phyloP scores from a whole-genome alignment of 495 filamentous ascomycete genomes.

The Tuber umbilicatum region DNA sequence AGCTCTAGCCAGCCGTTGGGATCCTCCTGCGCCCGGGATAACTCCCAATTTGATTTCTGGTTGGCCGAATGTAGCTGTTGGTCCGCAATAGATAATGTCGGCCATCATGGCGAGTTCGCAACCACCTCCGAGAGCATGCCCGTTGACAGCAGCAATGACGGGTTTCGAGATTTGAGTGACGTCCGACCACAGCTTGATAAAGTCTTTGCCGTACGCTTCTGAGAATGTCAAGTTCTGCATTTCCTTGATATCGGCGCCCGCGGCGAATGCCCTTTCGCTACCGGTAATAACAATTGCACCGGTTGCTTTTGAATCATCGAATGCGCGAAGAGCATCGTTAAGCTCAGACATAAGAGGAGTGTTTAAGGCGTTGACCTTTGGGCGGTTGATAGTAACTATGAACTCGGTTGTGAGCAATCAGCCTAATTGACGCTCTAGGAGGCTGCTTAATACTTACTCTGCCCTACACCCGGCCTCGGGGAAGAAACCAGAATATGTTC shows the following conservation, averaged over 20 bases:
- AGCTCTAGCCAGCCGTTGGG: conserved; percentile 77
- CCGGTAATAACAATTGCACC: conserved; percentile 82
- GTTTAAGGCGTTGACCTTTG: conserved; percentile 87
- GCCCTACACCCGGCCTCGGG: conserved; percentile 79
- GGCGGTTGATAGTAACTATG: conserved; percentile 87
- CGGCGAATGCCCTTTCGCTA: conserved; percentile 80
- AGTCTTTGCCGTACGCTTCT: conserved; percentile 73
- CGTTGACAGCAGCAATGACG: conserved; percentile 86
- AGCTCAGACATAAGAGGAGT: conserved; percentile 83
- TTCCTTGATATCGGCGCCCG: conserved; percentile 97
- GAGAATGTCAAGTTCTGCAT: conserved; percentile 88
- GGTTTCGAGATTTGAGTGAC: conserved; percentile 79
- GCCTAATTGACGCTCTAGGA: background rate
- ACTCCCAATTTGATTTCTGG: conserved; percentile 92
- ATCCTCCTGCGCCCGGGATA: conserved; percentile 87
- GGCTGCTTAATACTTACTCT: conserved; percentile 56
- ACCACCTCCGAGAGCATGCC: conserved; percentile 87
- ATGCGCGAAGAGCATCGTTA: conserved; percentile 67
- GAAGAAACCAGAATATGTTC: conserved; percentile 72
- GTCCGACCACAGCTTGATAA: conserved; percentile 91
- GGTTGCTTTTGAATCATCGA: conserved; percentile 55
- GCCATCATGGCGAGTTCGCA: conserved; percentile 98
- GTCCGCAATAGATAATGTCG: conserved; percentile 85
- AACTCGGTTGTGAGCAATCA: conserved; percentile 18
- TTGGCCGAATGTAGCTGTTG: conserved; percentile 80